Evolutionary conservation across 2,329 filamentous ascomycete species (phyloP).

Genomic region (Microascus cirrosus): DNA sequence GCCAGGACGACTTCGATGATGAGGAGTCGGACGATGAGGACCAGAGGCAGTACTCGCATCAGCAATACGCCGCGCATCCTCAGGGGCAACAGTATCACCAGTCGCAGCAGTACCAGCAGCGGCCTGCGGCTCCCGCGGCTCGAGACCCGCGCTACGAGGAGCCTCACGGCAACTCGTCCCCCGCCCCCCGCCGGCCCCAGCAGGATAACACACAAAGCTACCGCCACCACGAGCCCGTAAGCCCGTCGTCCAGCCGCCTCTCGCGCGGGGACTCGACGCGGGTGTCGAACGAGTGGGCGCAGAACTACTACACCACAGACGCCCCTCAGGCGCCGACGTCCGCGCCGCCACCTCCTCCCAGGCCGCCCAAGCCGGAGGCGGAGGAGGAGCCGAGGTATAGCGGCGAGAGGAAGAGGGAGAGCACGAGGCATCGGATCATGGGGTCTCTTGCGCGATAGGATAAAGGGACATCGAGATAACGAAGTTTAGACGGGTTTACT

Average conservation of each 20-base stretch:
- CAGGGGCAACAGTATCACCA: background rate
- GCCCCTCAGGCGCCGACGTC: background rate
- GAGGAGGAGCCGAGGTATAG: background rate
- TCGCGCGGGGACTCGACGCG: slow-evolving; percentile 1
- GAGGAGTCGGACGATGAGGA: slow-evolving; percentile 10
- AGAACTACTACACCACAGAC: slow-evolving; percentile 2
- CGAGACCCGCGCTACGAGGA: background rate
- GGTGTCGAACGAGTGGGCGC: slow-evolving; percentile 1
- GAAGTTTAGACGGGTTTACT: background rate
- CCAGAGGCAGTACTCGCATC: background rate
- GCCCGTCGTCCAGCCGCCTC: background rate
- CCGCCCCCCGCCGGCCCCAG: background rate
- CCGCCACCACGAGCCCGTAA: background rate
- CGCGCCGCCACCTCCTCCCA: slow-evolving; percentile 4
- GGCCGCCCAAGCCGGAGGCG: slow-evolving; percentile 1
- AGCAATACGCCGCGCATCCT: no score
- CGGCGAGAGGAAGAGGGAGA: background rate
- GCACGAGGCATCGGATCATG: background rate
- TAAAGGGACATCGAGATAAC: background rate
- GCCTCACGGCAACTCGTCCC: background rate
- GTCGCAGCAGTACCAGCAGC: slow-evolving; percentile 8
- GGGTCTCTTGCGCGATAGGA: background rate
- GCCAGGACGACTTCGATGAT: slow-evolving; percentile 14
- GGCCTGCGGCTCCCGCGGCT: background rate
- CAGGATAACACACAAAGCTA: background rate